phyloP scores from a whole-genome alignment of 805 yeast genomes.

The Candida pini region DNA sequence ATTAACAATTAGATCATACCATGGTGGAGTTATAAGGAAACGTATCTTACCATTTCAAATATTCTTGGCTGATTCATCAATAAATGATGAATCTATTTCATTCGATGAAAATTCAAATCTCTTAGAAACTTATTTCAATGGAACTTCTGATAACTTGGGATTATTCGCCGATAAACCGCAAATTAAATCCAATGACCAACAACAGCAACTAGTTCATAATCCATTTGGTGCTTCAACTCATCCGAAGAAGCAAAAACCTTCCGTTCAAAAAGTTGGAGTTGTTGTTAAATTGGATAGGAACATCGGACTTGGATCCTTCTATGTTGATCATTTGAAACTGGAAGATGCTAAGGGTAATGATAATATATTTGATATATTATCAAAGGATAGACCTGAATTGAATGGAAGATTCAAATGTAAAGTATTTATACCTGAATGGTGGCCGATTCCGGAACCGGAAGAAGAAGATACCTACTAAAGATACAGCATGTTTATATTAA shows the following conservation, averaged over 20 bases:
- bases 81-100: conserved; percentile 1
- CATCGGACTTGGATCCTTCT: conserved; percentile 61
- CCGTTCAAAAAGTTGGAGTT: conserved; percentile 52
- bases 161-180: conserved; percentile 13
- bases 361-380: conserved; percentile 17
- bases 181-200: conserved; percentile 1
- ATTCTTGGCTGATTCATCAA: conserved; percentile 9
- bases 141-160: conserved; percentile 7
- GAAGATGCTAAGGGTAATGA: conserved; percentile 17
- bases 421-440: conserved; percentile 66
- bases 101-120: conserved; percentile 6
- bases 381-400: conserved; percentile 13
- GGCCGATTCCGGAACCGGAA: conserved; percentile 45
- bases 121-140: conserved; percentile 2
- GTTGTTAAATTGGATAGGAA: conserved; percentile 52
- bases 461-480: conserved; percentile 6
- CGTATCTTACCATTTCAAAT: conserved; percentile 67
- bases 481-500: neutral
- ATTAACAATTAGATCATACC: conserved; percentile 80
- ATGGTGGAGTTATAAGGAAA: conserved; percentile 78
- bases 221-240: conserved; percentile 17
- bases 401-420: conserved; percentile 35
- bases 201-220: conserved; percentile 1
- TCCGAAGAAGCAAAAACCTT: conserved; percentile 16
- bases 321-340: conserved; percentile 28